phyloP scores from a whole-genome alignment of 108 stramenopile species.

The Nitzschia sp. region DNA sequence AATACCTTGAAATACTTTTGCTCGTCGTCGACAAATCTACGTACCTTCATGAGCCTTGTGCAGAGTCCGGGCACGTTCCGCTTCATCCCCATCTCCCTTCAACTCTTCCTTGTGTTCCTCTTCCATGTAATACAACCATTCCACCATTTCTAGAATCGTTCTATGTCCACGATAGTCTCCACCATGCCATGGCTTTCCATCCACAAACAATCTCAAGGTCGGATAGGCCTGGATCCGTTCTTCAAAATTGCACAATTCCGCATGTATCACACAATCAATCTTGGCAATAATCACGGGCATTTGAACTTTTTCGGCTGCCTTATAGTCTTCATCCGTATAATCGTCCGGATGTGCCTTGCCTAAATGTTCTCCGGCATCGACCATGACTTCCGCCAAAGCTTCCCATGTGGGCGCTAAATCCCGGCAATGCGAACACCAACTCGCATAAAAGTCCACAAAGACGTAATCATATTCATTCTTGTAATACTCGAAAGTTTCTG shows the following conservation, averaged over 20 bases:
- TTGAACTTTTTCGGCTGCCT: slow-evolving; percentile 69
- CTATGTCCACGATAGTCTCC: slow-evolving; percentile 85
- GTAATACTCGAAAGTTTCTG: slow-evolving; percentile 38
- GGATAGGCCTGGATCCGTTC: slow-evolving; percentile 90
- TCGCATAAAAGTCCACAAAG: slow-evolving; percentile 70
- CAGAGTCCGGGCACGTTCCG: slow-evolving; percentile 14
- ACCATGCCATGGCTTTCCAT: slow-evolving; percentile 49
- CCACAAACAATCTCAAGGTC: slow-evolving; percentile 85
- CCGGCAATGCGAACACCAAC: slow-evolving; percentile 89
- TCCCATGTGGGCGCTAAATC: slow-evolving; percentile 89
- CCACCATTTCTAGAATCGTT: slow-evolving; percentile 75
- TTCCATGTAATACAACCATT: slow-evolving; percentile 71
- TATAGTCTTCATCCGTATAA: slow-evolving; percentile 70
- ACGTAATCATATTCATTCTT: slow-evolving; percentile 51
- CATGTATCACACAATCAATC: slow-evolving; percentile 90
- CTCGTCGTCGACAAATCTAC: too few relatives aligned
- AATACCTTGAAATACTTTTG: too few relatives aligned
- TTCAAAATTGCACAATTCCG: slow-evolving; percentile 62
- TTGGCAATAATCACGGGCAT: slow-evolving; percentile 83
- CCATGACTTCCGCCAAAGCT: slow-evolving; percentile 85
- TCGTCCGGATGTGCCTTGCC: slow-evolving; percentile 42
- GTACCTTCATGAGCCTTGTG: slow-evolving; percentile 37
- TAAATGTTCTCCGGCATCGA: slow-evolving; percentile 48
- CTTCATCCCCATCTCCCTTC: slow-evolving; percentile 10
- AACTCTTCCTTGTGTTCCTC: slow-evolving; percentile 50